Conservation (phyloP, 768 basidiomycete species). For the Russula vinacea region DNA sequence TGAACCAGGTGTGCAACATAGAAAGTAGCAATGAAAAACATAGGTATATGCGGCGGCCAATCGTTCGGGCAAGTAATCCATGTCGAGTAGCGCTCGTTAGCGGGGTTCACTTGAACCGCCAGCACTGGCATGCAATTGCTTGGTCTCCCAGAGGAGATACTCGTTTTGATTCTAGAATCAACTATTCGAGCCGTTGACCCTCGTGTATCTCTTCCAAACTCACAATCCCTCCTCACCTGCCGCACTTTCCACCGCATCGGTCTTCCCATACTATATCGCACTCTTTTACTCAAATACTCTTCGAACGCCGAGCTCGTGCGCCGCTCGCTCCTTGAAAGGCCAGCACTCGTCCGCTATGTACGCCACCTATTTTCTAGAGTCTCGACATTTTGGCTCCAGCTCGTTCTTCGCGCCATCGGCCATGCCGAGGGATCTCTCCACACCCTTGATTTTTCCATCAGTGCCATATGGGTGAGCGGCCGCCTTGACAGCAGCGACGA, state of each 20-base stretch:
- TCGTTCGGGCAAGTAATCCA: too few relatives aligned
- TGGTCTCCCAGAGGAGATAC: conserved; percentile 22
- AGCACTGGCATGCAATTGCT: conserved; percentile 8
- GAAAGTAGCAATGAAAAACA: too few relatives aligned
- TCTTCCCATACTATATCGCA: conserved; percentile 20
- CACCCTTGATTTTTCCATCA: conserved; percentile 18
- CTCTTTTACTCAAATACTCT: conserved; percentile 1
- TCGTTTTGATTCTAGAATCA: conserved; percentile 9
- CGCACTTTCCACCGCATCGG: conserved; percentile 20
- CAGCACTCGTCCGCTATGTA: conserved; percentile 16
- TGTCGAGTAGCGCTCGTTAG: neutral
- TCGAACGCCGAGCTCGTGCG: neutral
- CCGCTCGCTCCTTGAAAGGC: conserved; percentile 8
- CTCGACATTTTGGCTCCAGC: neutral
- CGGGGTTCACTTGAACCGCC: neutral
- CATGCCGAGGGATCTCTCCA: conserved; percentile 19
- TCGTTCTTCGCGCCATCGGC: conserved; percentile 17
- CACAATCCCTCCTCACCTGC: conserved; percentile 12
- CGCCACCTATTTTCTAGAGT: conserved; percentile 12
- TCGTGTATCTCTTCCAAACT: neutral
- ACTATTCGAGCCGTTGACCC: conserved; percentile 2
- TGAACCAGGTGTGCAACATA: neutral
- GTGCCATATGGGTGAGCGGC: neutral
- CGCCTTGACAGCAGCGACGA: neutral
- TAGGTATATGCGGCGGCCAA: too few relatives aligned